phyloP scores from a whole-genome alignment of 2,329 filamentous ascomycete genomes.

The Botrytis pseudocinerea region DNA sequence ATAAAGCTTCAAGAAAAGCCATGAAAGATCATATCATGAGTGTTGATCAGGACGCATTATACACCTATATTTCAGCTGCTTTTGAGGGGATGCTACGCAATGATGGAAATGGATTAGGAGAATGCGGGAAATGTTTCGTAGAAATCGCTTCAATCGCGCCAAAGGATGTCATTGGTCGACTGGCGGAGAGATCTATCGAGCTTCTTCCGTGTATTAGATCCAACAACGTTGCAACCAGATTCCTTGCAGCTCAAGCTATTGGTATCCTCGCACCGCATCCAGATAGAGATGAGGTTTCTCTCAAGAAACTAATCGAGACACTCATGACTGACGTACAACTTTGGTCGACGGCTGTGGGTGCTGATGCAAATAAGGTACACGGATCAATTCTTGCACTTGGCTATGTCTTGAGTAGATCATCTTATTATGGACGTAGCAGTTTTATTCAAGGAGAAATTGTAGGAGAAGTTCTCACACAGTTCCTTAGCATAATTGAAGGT shows the following conservation, averaged over 20 bases:
- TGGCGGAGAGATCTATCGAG: slow-evolving; percentile 52
- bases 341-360: slow-evolving; percentile 59
- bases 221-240: slow-evolving; percentile 69
- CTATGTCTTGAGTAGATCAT: slow-evolving; percentile 57
- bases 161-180: slow-evolving; percentile 50
- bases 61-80: slow-evolving; percentile 54
- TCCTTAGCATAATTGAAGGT: slow-evolving; percentile 54
- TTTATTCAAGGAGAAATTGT: slow-evolving; percentile 43
- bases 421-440: slow-evolving; percentile 48
- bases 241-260: slow-evolving; percentile 66
- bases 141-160: slow-evolving; percentile 55
- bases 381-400: slow-evolving; percentile 60
- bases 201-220: slow-evolving; percentile 65
- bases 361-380: slow-evolving; percentile 58
- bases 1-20: slow-evolving; percentile 61
- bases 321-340: slow-evolving; percentile 49
- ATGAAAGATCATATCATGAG: slow-evolving; percentile 56
- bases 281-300: slow-evolving; percentile 44
- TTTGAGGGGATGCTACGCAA: slow-evolving; percentile 56
- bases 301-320: slow-evolving; percentile 47
- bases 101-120: slow-evolving; percentile 44
- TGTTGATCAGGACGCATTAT: slow-evolving; percentile 44
- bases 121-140: slow-evolving; percentile 54
- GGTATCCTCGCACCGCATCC: slow-evolving; percentile 76
- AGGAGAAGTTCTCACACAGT: slow-evolving; percentile 45